phyloP scores from a whole-genome alignment of 2,329 filamentous ascomycete genomes.

The Verticillium nubilum region DNA sequence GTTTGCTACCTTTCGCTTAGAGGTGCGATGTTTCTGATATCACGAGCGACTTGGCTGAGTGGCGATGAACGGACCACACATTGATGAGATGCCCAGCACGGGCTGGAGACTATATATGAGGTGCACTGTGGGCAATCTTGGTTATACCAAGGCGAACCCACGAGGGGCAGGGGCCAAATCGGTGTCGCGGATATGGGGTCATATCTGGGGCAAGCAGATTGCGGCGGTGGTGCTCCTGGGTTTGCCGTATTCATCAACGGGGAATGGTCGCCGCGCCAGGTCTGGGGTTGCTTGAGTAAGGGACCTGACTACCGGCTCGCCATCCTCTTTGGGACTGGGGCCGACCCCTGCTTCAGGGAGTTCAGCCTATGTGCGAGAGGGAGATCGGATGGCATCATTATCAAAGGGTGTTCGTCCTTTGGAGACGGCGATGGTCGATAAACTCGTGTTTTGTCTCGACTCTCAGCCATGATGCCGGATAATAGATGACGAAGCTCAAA shows the following conservation, averaged over 20 bases:
- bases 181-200: neutral
- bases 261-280: neutral
- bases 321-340: neutral
- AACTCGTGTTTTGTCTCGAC: neutral
- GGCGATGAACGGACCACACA: neutral
- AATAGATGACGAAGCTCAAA: neutral
- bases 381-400: neutral
- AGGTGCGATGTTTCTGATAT: neutral
- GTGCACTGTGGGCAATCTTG: neutral
- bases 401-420: neutral
- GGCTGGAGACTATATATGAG: neutral
- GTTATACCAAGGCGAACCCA: neutral
- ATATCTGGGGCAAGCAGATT: neutral
- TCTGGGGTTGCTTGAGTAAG: neutral
- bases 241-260: neutral
- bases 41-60: neutral
- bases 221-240: neutral
- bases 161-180: neutral
- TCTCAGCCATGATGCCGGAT: neutral
- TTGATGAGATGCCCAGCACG: neutral
- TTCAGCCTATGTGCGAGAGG: neutral
- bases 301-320: neutral
- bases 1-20: neutral
- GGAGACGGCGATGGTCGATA: neutral
- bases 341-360: neutral